Evolutionary conservation across 768 basidiomycete species (phyloP), one percentile per base, ranked within the genome.

Genomic region (Suillus brevipes): DNA sequence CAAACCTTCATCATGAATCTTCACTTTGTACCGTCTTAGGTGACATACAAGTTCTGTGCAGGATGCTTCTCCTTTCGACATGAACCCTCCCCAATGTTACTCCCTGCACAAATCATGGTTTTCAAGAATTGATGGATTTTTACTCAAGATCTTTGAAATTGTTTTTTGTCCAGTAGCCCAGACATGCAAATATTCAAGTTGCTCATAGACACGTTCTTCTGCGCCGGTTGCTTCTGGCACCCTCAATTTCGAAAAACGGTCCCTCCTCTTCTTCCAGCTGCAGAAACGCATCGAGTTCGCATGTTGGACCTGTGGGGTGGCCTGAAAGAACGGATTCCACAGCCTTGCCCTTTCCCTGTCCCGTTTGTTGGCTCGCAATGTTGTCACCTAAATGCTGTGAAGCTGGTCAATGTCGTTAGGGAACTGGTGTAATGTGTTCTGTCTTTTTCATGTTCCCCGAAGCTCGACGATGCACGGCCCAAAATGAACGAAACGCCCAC

Each of bases 241-340:
- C 36, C 23, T 37, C 23, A 23, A 16, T 38, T 8, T 1, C 37
- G 66, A 78, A 66, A 65, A 79, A 75, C 28, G 64, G 67, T 8
- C 71, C 70, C 57, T 75, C 71, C 2, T 76, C 71, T 71, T 81
- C 79, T 65, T 79, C 78, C 45, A 72, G 63, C 13, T 80, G 76
- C 4, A 72, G 66, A 37, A 76, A 61, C 81, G 80, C 10, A 73
- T 71, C 28, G 76, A 81, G 36, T 76, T 45, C 16, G 71, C 72
- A 66, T 78, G 80, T 23, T 72, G 75, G 16, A 77, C 47, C 43
- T 71, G 75, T 43, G 71, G 70, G 42, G 81, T 75, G 23, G 61
- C 36, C 42, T 65, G 49, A 50, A 79, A 79, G 66, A 66, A 79
- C 8, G 75, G 78, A 14, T 8, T 67, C 72, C 13, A 81, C 72